Evolutionary conservation across 1,284 basidiomycete species (phyloP).

Genomic region (Ganoderma lucidum): DNA sequence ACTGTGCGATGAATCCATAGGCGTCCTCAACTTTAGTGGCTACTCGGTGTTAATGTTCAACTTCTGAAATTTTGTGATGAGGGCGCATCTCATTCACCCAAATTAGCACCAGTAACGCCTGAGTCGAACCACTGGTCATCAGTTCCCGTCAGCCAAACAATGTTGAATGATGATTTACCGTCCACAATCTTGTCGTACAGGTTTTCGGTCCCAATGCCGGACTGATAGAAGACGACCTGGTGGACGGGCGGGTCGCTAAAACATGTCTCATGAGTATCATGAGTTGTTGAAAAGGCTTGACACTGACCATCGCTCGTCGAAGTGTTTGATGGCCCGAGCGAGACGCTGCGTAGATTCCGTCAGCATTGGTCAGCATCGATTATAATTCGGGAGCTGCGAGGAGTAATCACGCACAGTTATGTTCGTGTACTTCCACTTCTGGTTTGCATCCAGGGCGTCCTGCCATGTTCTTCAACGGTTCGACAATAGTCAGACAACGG

Average conservation of each 20-base stretch:
- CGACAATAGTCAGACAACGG: background rate
- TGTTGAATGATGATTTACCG: slow-evolving; percentile 33
- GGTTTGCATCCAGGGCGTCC: slow-evolving; percentile 53
- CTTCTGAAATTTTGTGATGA: slow-evolving; percentile 3
- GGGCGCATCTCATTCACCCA: slow-evolving; percentile 50
- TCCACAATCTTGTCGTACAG: slow-evolving; percentile 55
- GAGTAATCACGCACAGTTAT: slow-evolving; percentile 54
- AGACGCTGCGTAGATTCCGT: slow-evolving; percentile 44
- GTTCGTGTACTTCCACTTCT: slow-evolving; percentile 68
- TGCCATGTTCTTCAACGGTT: slow-evolving; percentile 46
- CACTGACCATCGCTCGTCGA: slow-evolving; percentile 59
- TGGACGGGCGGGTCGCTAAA: slow-evolving; percentile 55
- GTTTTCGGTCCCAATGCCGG: slow-evolving; percentile 71
- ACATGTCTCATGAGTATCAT: background rate
- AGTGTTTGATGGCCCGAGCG: slow-evolving; percentile 62
- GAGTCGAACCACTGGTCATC: background rate
- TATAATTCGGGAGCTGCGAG: too few relatives aligned
- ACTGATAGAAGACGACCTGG: slow-evolving; percentile 76
- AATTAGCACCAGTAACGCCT: slow-evolving; percentile 66
- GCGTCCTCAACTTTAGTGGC: slow-evolving; percentile 77
- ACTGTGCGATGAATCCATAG: slow-evolving; percentile 80
- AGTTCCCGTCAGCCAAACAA: background rate
- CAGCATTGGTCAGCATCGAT: background rate
- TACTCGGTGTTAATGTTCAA: slow-evolving; percentile 36
- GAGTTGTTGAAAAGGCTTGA: background rate